These are phyloP conservation scores for Microstegium vimineum DNA, from an alignment of 176 grass and related monocot species.

Conservation along the genomic window DNA sequence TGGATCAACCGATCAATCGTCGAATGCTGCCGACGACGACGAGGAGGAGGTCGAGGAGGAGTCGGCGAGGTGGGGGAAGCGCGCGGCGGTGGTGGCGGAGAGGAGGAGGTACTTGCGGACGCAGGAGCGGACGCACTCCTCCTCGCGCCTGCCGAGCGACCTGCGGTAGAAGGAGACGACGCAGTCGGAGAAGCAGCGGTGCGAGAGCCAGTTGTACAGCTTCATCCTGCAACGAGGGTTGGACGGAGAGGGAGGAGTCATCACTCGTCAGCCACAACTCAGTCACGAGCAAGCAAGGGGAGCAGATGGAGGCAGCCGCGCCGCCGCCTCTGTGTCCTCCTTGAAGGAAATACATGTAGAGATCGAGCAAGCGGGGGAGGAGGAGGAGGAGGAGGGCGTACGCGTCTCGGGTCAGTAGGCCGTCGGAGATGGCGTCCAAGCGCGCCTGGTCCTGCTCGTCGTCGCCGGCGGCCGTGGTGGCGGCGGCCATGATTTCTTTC, in stretches of 20 bases:
- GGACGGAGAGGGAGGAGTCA: not conserved
- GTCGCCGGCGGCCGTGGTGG: not conserved
- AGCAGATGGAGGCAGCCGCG: not conserved
- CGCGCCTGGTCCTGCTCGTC: slow-evolving; percentile 32
- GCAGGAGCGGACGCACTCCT: slow-evolving; percentile 53
- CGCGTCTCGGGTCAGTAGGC: slow-evolving; percentile 45
- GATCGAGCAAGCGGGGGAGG: not conserved
- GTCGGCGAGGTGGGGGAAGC: slow-evolving; percentile 40
- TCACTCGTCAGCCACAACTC: not conserved
- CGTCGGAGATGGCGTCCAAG: slow-evolving; percentile 29
- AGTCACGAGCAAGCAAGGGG: not conserved
- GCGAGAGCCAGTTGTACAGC: slow-evolving; percentile 46
- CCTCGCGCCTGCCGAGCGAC: slow-evolving; percentile 56
- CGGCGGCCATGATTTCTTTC: slow-evolving; percentile 28
- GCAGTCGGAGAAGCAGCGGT: slow-evolving; percentile 66
- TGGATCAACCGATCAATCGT: not conserved
- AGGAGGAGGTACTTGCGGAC: slow-evolving; percentile 52
- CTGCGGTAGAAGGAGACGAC: slow-evolving; percentile 57
- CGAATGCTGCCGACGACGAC: not conserved
- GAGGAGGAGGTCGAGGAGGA: no score
- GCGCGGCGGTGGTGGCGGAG: slow-evolving; percentile 25
- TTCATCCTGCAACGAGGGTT: not conserved
- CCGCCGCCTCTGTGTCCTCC: no score
- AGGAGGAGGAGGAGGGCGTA: not conserved
- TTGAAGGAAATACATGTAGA: not conserved